phyloP scores from a whole-genome alignment of 2,329 filamentous ascomycete species.

The Cladophialophora psammophila region DNA sequence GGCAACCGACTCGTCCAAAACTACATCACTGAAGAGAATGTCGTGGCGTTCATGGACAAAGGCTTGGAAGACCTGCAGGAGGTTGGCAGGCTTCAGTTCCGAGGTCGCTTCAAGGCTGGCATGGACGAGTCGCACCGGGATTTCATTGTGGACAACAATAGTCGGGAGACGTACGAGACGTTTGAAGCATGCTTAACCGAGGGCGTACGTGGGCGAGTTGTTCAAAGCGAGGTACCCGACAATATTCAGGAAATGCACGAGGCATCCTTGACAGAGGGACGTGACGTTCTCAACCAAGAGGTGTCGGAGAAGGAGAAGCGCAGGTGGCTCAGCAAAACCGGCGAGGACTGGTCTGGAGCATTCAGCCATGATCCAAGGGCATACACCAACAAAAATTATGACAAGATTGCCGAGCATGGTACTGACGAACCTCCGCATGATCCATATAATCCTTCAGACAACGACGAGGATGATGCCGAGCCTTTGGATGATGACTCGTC shows the following conservation, averaged over 20 bases:
- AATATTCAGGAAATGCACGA: slow-evolving; percentile 79
- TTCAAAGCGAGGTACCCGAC: slow-evolving; percentile 76
- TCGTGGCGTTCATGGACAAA: slow-evolving; percentile 65
- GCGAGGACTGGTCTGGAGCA: slow-evolving; percentile 84
- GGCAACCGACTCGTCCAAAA: slow-evolving; percentile 83
- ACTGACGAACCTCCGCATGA: slow-evolving; percentile 60
- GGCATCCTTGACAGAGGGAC: slow-evolving; percentile 76
- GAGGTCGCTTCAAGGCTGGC: slow-evolving; percentile 83
- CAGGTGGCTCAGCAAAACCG: slow-evolving; percentile 79
- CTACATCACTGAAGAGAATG: slow-evolving; percentile 84
- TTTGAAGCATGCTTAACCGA: slow-evolving; percentile 93
- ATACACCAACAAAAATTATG: slow-evolving; percentile 61
- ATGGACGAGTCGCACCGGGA: slow-evolving; percentile 84
- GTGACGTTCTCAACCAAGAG: slow-evolving; percentile 79
- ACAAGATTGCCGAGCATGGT: slow-evolving; percentile 65
- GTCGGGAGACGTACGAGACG: slow-evolving; percentile 89
- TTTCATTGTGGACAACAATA: slow-evolving; percentile 86
- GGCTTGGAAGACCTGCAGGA: slow-evolving; percentile 79
- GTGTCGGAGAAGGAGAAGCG: slow-evolving; percentile 72
- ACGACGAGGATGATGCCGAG: slow-evolving; percentile 44
- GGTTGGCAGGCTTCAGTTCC: slow-evolving; percentile 81
- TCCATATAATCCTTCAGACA: slow-evolving; percentile 57
- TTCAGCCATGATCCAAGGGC: slow-evolving; percentile 79
- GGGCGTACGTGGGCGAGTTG: slow-evolving; percentile 76
- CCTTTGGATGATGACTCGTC: slow-evolving; percentile 45